Evolutionary conservation across 1,284 basidiomycete genomes (phyloP).

Genomic region (Puccinia coronata): DNA sequence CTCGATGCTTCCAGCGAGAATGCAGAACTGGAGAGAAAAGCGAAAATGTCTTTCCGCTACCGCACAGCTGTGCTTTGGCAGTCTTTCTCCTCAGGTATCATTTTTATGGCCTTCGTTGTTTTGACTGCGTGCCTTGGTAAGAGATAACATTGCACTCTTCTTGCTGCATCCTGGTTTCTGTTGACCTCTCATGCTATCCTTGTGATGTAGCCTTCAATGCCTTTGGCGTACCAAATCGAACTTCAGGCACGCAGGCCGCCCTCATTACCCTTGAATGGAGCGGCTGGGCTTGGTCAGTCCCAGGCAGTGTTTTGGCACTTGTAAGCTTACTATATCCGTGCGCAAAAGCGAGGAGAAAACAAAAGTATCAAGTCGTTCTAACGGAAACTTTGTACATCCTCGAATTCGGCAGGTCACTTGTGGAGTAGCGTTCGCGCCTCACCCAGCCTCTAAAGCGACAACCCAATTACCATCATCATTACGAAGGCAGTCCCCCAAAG

Average conservation of each 20-base stretch:
- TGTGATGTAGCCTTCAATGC: constrained; percentile 3
- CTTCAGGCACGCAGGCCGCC: background rate
- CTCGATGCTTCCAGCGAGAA: constrained; percentile 12
- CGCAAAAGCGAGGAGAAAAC: background rate
- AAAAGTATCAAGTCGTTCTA: too few species aligned
- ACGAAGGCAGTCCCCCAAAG: background rate
- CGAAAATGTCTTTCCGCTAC: background rate
- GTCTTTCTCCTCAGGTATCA: background rate
- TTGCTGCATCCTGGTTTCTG: background rate
- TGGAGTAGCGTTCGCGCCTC: background rate
- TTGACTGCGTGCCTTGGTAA: constrained; percentile 19
- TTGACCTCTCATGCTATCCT: background rate
- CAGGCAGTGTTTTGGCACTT: constrained; percentile 27
- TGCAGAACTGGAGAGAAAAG: constrained; percentile 9
- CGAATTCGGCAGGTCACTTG: background rate
- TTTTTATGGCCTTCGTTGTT: constrained; percentile 3
- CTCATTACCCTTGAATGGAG: background rate
- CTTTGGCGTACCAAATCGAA: constrained; percentile 15
- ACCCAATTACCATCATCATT: background rate
- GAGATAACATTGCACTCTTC: background rate
- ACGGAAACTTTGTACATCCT: too few species aligned
- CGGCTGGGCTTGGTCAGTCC: constrained; percentile 13
- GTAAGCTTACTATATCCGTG: background rate
- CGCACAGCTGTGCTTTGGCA: constrained; percentile 6
- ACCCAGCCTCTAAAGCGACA: background rate